phyloP scores from a whole-genome alignment of 352 stramenopile genomes.

The Phytophthora aleatoria region DNA sequence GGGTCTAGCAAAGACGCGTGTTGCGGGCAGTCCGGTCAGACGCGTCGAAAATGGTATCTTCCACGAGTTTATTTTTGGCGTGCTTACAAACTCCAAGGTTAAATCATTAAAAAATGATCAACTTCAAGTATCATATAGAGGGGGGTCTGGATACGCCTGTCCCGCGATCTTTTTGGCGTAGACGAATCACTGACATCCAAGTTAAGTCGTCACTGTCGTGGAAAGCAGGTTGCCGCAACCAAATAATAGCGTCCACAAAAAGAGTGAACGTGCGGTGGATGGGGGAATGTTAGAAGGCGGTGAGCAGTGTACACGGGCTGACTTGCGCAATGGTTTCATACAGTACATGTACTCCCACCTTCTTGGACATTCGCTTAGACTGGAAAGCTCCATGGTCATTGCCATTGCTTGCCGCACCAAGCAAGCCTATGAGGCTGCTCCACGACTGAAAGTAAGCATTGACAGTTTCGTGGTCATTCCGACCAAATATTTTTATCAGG shows the following conservation, averaged over 20 bases:
- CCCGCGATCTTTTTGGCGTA: background rate
- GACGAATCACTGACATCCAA: background rate
- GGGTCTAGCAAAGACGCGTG: background rate
- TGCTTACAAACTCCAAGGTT: no score
- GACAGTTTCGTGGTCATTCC: background rate
- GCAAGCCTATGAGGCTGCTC: background rate
- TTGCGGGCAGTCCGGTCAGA: no score
- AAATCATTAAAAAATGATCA: constrained; percentile 14
- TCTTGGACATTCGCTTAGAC: background rate
- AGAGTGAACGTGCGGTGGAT: background rate
- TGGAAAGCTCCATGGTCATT: background rate
- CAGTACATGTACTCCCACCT: no score
- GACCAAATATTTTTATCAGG: background rate
- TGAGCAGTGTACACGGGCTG: constrained; percentile 1
- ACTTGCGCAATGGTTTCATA: background rate
- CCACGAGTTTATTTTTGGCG: no score
- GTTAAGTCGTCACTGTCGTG: background rate
- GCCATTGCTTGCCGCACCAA: constrained; percentile 11
- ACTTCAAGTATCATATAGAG: constrained; percentile 16
- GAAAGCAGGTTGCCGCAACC: background rate
- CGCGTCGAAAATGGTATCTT: no score
- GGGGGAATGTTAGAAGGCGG: constrained; percentile 1
- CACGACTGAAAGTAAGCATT: no score
- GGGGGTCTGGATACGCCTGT: constrained; percentile 3
- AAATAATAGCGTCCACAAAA: background rate